Evolutionary conservation across 805 yeast genomes (phyloP).

Genomic region (Candida coquimbonensis): DNA sequence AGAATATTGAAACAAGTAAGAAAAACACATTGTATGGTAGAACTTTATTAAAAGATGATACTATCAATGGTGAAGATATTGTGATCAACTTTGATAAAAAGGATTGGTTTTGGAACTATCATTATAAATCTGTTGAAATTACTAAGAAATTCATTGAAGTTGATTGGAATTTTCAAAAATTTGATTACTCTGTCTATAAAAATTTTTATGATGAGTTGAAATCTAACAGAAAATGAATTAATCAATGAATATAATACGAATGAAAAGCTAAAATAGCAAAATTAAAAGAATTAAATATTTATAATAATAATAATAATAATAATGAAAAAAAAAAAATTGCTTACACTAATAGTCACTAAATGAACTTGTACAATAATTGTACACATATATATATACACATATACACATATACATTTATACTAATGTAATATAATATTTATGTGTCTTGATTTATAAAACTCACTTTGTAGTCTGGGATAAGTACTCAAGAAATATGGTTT

Average conservation of each 20-base stretch:
- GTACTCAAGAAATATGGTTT: slow-evolving; percentile 11
- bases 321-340: no score
- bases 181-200: slow-evolving; percentile 42
- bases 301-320: no score
- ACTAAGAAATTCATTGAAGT: slow-evolving; percentile 56
- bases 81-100: slow-evolving; percentile 38
- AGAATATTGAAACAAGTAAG: slow-evolving; percentile 15
- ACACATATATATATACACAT: not conserved
- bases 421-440: no score
- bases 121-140: slow-evolving; percentile 53
- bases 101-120: slow-evolving; percentile 36
- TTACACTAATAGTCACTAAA: no score
- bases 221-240: slow-evolving; percentile 1
- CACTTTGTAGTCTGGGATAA: not conserved
- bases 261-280: not conserved
- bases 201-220: slow-evolving; percentile 28
- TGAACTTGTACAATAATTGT: no score
- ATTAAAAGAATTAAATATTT: no score
- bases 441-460: not conserved
- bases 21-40: slow-evolving; percentile 6
- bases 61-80: slow-evolving; percentile 5
- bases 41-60: slow-evolving; percentile 5
- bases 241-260: not conserved
- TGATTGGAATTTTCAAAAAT: slow-evolving; percentile 53
- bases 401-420: not conserved